Conservation (phyloP, 192 early-diverging fungal species). For the Linnemannia zychae region DNA sequence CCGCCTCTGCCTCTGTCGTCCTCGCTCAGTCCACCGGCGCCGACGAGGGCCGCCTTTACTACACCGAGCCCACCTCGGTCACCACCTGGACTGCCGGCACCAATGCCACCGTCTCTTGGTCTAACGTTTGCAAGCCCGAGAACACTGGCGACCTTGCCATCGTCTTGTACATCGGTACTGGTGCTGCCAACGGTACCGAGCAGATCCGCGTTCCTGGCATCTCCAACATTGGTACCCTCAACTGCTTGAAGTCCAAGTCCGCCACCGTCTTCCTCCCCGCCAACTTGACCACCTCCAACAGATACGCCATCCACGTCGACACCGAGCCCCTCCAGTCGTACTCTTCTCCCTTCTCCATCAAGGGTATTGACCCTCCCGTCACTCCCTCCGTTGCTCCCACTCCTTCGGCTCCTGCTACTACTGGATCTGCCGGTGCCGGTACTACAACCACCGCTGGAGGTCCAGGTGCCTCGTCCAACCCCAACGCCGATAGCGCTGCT, state of each 20-base stretch:
- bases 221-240: slow-evolving; percentile 20
- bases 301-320: slow-evolving; percentile 36
- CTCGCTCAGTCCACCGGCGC: slow-evolving; percentile 36
- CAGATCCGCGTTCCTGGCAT: slow-evolving; percentile 39
- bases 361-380: slow-evolving; percentile 20
- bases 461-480: not conserved
- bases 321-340: slow-evolving; percentile 46
- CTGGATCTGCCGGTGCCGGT: not conserved
- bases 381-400: slow-evolving; percentile 19
- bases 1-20: slow-evolving; percentile 34
- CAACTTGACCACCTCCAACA: slow-evolving; percentile 43
- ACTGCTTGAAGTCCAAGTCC: slow-evolving; percentile 41
- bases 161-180: slow-evolving; percentile 43
- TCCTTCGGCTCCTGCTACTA: not conserved
- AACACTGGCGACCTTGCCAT: slow-evolving; percentile 39
- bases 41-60: slow-evolving; percentile 51
- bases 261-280: slow-evolving; percentile 37
- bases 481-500: not conserved
- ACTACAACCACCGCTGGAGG: not conserved
- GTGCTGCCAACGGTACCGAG: slow-evolving; percentile 24
- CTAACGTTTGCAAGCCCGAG: slow-evolving; percentile 33
- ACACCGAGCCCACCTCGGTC: slow-evolving; percentile 33
- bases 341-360: slow-evolving; percentile 40
- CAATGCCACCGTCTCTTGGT: slow-evolving; percentile 42
- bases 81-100: slow-evolving; percentile 46